Evolutionary conservation across 768 basidiomycete genomes (phyloP), one percentile per base, ranked within the genome.

Genomic region (Rickenella mellea): DNA sequence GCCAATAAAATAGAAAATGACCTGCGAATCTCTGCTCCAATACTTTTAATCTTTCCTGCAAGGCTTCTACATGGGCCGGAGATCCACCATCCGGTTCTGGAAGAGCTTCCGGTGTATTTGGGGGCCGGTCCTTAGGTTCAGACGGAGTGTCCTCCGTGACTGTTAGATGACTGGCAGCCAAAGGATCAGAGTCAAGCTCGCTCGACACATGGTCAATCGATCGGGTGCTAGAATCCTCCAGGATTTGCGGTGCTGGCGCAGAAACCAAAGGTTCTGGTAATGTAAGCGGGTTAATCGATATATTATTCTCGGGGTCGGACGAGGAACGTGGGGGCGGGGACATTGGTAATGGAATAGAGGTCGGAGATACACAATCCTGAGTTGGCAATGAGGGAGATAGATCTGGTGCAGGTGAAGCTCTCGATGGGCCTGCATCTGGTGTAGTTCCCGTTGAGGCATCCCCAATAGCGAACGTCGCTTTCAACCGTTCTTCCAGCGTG

Each of bases 11-110:
- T 27, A 35, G 19, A 29, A 4, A 42, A 58, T 46, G 55, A 82
- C 87, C 85, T 47, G 77, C 51, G 53, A 90, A 88, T n/a, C 80
- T 70, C 55, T 85, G 77, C 51, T 90, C 85, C 2, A 88, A 71
- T 27, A 81, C 64, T 54, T 72, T 78, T 44, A 91, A 61, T 31
- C 76, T 71, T 47, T 78, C 69, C 54, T 77, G 81, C 41, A 89
- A 60, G 26, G 62, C 64, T 41, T 85, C 84, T 5, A 83, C 59
- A 44, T 68, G n/a, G n/a, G n/a, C 62, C 3, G 44, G 40, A 28
- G 49, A 53, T 17, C 45, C 44, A n/a, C 28, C 28, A 9, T 31
- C 31, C 14, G 36, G 35, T 29, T 21, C 27, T 27, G 27, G 17
- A 43, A 17, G 24, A 35, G 45, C 27, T 2, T 20, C 36, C 3